phyloP scores from a whole-genome alignment of 2,329 filamentous ascomycete genomes.

The Scytalidium lignicola region DNA sequence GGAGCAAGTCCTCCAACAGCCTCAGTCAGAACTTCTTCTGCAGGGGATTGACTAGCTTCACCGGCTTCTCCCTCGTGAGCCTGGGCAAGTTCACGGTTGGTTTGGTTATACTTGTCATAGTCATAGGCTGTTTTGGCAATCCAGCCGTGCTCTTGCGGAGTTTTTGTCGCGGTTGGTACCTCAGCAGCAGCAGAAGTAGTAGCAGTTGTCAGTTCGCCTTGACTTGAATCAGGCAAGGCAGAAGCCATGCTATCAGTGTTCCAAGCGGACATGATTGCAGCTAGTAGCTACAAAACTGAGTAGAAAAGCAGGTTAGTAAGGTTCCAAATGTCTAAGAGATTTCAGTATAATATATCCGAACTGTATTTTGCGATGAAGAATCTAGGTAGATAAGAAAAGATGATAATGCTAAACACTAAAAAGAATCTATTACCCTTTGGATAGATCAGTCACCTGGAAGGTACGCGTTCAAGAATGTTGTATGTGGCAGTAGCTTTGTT shows the following conservation, averaged over 20 bases:
- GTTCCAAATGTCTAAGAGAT: too few species aligned
- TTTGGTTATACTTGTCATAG: constrained; percentile 25
- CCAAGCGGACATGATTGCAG: constrained; percentile 16
- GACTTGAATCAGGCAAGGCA: constrained; percentile 26
- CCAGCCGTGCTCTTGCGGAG: constrained; percentile 28
- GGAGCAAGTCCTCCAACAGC: constrained; percentile 9
- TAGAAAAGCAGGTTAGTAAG: background rate
- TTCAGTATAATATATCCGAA: too few species aligned
- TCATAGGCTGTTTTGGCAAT: constrained; percentile 22
- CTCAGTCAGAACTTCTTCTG: background rate
- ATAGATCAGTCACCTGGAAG: too few species aligned
- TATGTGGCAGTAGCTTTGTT: too few species aligned
- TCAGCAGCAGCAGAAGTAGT: constrained; percentile 2
- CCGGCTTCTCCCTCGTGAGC: constrained; percentile 9
- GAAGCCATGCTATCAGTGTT: constrained; percentile 23
- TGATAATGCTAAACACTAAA: too few species aligned
- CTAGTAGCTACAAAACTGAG: background rate
- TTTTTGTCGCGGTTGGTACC: constrained; percentile 8
- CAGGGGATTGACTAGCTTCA: constrained; percentile 10
- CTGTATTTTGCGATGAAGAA: too few species aligned
- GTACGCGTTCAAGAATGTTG: too few species aligned
- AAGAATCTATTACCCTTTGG: too few species aligned
- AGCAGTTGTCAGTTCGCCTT: constrained; percentile 4
- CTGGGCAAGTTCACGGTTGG: constrained; percentile 20
- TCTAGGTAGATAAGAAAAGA: too few species aligned